Evolutionary conservation across 2,329 filamentous ascomycete genomes (phyloP), one percentile per base, ranked within the genome.

Genomic region (Achaetomium macrosporum): DNA sequence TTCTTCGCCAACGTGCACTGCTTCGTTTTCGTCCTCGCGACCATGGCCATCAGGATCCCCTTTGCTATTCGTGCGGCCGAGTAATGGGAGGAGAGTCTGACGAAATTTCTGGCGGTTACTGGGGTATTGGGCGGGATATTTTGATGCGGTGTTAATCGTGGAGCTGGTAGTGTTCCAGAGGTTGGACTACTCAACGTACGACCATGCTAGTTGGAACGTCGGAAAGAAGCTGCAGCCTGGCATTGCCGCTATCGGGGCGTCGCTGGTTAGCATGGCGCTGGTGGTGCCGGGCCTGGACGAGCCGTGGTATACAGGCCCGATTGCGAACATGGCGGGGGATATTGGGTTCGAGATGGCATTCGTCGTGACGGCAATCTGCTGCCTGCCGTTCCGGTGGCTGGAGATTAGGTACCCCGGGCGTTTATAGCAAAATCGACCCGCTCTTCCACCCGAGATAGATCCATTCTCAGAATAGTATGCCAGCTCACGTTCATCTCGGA

Each of bases 341-440:
- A 78, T 86, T 63, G 83, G 83, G 0, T 84, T 86, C 53, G 83
- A 86, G 69, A 68, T 83, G 64, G 82, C 82, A 0, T 77, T 85
- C 61, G 72, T 73, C 29, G 63, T 79, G 51, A 76, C 75, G 12
- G 72, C 65, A 1, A 11, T 79, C 31, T 64, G 71, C 25, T 81
- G 79, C 50, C 46, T 77, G 1, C 75, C 76, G 3, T 63, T 80
- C 12, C 67, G 77, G 7, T 72, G 68, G 61, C 46, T 72, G 0
- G 77, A 80, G 66, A 65, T 67, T 29, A 58, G 58, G 39, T 57
- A 58, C 61, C 55, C 63, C 9, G 67, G 68, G 4, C 64, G 63
- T 47, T 47, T 69, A 25, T 70, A 48, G 49, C 2, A 33, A 10
- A 19, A 17, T n/a, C 19, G n/a, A 8, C 12, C 2, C 13, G 7